Conservation (phyloP, 495 filamentous ascomycete species). For the Evernia prunastri region DNA sequence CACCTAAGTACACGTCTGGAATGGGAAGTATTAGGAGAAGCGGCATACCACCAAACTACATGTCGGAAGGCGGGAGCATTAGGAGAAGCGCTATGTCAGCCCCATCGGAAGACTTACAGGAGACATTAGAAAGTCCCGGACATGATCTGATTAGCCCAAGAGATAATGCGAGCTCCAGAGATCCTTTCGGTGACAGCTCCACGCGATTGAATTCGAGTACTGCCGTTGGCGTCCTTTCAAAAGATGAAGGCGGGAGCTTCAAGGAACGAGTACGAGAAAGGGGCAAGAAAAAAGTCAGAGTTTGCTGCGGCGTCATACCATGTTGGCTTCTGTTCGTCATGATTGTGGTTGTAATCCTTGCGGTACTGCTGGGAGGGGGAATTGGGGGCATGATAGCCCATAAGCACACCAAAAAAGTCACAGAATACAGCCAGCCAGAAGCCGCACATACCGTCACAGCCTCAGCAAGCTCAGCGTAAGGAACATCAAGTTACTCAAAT, state of each 20-base stretch:
- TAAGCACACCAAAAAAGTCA: slow-evolving; percentile 15
- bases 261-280: slow-evolving; percentile 52
- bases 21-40: slow-evolving; percentile 8
- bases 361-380: slow-evolving; percentile 50
- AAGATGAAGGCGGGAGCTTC: slow-evolving; percentile 41
- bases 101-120: slow-evolving; percentile 9
- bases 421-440: slow-evolving; percentile 7
- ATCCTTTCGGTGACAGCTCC: slow-evolving; percentile 38
- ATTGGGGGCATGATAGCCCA: slow-evolving; percentile 51
- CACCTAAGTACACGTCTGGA: slow-evolving; percentile 21
- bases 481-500: not conserved
- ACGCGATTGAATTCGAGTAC: slow-evolving; percentile 29
- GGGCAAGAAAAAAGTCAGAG: slow-evolving; percentile 47
- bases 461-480: slow-evolving; percentile 35
- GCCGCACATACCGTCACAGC: slow-evolving; percentile 15
- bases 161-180: slow-evolving; percentile 18
- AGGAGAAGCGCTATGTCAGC: not conserved
- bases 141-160: not conserved
- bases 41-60: not conserved
- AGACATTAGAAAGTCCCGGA: slow-evolving; percentile 10
- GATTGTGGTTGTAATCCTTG: slow-evolving; percentile 46
- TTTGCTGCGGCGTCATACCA: slow-evolving; percentile 58
- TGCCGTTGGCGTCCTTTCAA: slow-evolving; percentile 20
- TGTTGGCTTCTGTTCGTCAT: slow-evolving; percentile 61
- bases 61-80: slow-evolving; percentile 10